Evolutionary conservation across 2,329 filamentous ascomycete species (phyloP).

Genomic region (Aspergillus jensenii): DNA sequence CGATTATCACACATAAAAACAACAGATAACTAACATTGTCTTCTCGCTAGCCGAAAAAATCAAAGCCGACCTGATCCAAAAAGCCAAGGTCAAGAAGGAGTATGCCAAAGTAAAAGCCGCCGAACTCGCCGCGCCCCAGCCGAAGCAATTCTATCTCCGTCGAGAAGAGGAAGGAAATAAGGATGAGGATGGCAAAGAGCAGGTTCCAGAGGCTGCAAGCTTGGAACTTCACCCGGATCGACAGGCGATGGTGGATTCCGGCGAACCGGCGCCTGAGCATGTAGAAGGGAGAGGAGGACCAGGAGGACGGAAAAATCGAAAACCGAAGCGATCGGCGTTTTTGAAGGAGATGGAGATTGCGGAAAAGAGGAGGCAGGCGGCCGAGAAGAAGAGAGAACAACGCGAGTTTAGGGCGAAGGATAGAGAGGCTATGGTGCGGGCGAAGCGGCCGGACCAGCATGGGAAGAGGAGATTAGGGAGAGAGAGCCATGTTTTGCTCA

Average conservation of each 20-base stretch:
- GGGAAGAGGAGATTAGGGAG: constrained; percentile 78
- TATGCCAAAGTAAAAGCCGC: constrained; percentile 82
- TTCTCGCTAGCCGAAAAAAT: constrained; percentile 71
- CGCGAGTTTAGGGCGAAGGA: constrained; percentile 72
- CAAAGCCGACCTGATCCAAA: constrained; percentile 83
- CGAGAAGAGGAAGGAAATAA: constrained; percentile 26
- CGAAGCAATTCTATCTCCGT: constrained; percentile 33
- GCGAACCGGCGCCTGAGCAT: constrained; percentile 23
- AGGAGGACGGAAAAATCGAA: constrained; percentile 30
- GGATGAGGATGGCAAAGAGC: not conserved
- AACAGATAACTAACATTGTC: not conserved
- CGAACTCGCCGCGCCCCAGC: constrained; percentile 42
- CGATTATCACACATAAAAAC: not conserved
- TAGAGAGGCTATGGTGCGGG: constrained; percentile 62
- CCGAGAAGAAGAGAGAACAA: constrained; percentile 65
- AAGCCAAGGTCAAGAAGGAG: constrained; percentile 88
- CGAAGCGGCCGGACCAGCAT: constrained; percentile 60
- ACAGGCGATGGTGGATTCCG: constrained; percentile 57
- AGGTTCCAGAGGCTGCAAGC: constrained; percentile 34
- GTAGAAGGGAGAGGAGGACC: constrained; percentile 26
- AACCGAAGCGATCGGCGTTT: constrained; percentile 52
- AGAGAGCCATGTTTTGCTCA: constrained; percentile 74
- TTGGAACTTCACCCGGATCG: constrained; percentile 62
- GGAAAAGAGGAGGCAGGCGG: constrained; percentile 57
- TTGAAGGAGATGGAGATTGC: constrained; percentile 69